phyloP scores from a whole-genome alignment of 192 early-diverging fungal species.

The Linderina pennispora region DNA sequence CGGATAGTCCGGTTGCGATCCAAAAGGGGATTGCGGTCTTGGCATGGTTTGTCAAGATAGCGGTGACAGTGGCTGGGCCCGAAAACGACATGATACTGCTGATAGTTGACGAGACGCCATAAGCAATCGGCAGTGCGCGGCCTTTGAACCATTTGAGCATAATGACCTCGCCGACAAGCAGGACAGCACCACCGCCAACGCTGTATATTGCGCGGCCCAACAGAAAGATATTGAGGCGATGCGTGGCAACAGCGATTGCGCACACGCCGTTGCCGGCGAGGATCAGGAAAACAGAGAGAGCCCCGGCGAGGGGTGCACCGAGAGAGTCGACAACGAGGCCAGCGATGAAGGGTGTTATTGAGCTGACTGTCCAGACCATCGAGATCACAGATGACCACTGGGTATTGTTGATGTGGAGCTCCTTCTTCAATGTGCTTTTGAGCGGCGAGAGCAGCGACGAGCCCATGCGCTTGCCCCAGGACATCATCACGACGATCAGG shows the following conservation, averaged over 20 bases:
- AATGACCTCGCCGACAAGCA: slow-evolving; percentile 48
- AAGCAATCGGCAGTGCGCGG: slow-evolving; percentile 35
- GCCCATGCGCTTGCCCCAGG: slow-evolving; percentile 48
- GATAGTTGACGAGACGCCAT: slow-evolving; percentile 38
- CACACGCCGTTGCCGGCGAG: slow-evolving; percentile 36
- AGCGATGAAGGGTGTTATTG: slow-evolving; percentile 43
- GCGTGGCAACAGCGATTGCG: slow-evolving; percentile 29
- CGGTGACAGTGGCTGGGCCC: slow-evolving; percentile 32
- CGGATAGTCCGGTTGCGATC: slow-evolving; percentile 50
- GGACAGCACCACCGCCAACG: slow-evolving; percentile 39
- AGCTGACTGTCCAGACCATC: slow-evolving; percentile 47
- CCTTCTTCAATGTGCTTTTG: slow-evolving; percentile 46
- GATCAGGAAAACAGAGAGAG: slow-evolving; percentile 31
- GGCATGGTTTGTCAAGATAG: slow-evolving; percentile 26
- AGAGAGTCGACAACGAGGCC: slow-evolving; percentile 50
- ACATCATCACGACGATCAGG: slow-evolving; percentile 41
- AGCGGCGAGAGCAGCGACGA: slow-evolving; percentile 44
- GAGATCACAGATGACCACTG: slow-evolving; percentile 47
- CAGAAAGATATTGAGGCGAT: slow-evolving; percentile 27
- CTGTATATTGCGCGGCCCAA: slow-evolving; percentile 46
- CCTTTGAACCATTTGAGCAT: slow-evolving; percentile 50
- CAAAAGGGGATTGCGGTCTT: slow-evolving; percentile 42
- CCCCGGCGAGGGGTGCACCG: slow-evolving; percentile 41
- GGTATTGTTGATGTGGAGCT: slow-evolving; percentile 47
- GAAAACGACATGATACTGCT: slow-evolving; percentile 40